Evolutionary conservation across 129 eudicot genomes (phyloP), one percentile per base, ranked within the genome.

Genomic region (Rutidosis leptorrhynchoides): DNA sequence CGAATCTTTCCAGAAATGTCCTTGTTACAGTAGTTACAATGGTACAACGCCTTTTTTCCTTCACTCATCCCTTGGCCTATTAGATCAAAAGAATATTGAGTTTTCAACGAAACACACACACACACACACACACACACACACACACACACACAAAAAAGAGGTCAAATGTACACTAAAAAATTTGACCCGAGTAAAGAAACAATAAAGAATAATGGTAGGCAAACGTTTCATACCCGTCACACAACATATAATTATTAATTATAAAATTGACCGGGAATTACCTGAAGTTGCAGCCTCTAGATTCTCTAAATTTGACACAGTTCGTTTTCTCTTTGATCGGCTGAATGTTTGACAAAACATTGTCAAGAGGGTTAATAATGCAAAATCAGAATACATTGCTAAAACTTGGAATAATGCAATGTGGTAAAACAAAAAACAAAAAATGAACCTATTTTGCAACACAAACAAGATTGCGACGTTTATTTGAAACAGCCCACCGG

Each of bases 1-100:
- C 96, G 95, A 26, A 88, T 80, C 73, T 81, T 85, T 70, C 98
- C 96, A 3, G 98, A 88, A 32, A 92, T 88, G 76, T 92, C 98
- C 82, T 88, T 88, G 84, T 88, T 83, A 87, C 98, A 92, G 79
- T 88, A 92, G 82, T 92, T 92, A 70, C 98, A 92, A 67, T 92
- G 98, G 79, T 88, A 92, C 65, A 85, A 77, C 5, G 98, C 95
- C 71, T 88, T 84, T 75, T 87, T 87, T 63, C 95, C 96, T 58
- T 92, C 96, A 68, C 58, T 85, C 69, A 68, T 74, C 56, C 80
- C 88, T 72, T 80, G 88, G 33, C 89, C 90, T 86, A 55, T 80
- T 72, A 71, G 48, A 43, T 42, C 24, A 32, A 60, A 56, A 60
- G 6, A 60, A 11, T 0, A 29, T 29, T 20, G 12, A 49, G 55